phyloP scores from a whole-genome alignment of 1,284 basidiomycete genomes.

The Moniliella sp. region DNA sequence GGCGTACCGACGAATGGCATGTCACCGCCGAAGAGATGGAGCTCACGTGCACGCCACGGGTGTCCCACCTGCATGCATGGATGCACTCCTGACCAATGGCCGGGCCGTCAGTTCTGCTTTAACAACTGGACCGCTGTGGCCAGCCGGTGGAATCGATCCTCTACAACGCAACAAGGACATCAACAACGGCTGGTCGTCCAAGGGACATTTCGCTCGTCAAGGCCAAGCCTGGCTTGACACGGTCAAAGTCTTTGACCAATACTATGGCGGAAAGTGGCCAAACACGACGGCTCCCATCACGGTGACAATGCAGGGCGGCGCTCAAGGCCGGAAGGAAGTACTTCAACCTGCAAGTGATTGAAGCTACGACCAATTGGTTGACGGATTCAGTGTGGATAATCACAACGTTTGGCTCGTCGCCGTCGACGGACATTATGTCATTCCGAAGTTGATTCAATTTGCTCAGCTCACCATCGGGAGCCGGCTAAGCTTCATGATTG shows the following conservation, averaged over 20 bases:
- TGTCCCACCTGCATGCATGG: slow-evolving; percentile 11
- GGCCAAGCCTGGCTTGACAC: slow-evolving; percentile 7
- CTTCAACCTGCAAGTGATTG: slow-evolving; percentile 1
- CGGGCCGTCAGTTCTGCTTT: slow-evolving; percentile 13
- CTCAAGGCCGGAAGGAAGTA: not conserved
- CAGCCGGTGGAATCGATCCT: slow-evolving; percentile 3
- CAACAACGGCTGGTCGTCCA: slow-evolving; percentile 10
- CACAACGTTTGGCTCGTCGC: slow-evolving; percentile 12
- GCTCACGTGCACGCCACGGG: slow-evolving; percentile 10
- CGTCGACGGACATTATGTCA: slow-evolving; percentile 10
- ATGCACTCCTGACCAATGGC: slow-evolving; percentile 12
- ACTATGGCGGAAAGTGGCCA: slow-evolving; percentile 9
- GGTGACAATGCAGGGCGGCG: slow-evolving; percentile 4
- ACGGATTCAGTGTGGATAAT: slow-evolving; percentile 4
- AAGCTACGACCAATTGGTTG: slow-evolving; percentile 7
- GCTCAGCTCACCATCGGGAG: slow-evolving; percentile 13
- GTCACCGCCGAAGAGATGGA: slow-evolving; percentile 12
- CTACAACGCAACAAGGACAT: slow-evolving; percentile 6
- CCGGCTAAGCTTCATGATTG: slow-evolving; percentile 10
- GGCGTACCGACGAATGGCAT: slow-evolving; percentile 12
- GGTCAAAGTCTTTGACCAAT: slow-evolving; percentile 7
- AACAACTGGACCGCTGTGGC: slow-evolving; percentile 2
- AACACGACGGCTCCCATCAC: slow-evolving; percentile 12
- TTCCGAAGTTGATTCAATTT: slow-evolving; percentile 8
- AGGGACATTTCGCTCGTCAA: slow-evolving; percentile 11